Conservation (phyloP, 345 rosid species). For the Eucalyptus curtisii region DNA sequence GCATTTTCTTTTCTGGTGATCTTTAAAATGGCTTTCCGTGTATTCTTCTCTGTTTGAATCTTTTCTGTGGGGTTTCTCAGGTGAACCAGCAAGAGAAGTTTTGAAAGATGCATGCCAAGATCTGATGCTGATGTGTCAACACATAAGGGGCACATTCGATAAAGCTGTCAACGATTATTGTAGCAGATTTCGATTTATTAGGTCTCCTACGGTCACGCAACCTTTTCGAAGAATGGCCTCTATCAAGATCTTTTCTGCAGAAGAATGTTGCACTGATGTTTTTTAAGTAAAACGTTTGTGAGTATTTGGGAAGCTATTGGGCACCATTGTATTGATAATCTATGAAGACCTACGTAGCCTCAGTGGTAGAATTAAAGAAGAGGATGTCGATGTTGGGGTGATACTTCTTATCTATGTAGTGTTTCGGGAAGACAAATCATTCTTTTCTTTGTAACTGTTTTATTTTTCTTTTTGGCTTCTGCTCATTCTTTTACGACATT, state of each 20-base stretch:
- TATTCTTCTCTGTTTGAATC: neutral
- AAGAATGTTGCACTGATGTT: neutral
- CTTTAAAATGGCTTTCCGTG: neutral
- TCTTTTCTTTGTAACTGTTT: neutral
- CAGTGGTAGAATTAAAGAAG: neutral
- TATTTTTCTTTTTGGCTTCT: neutral
- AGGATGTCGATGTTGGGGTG: neutral
- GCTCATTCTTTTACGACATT: neutral
- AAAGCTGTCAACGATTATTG: conserved; percentile 28
- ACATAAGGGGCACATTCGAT: conserved; percentile 54
- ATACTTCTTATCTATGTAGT: neutral
- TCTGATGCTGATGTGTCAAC: conserved; percentile 66
- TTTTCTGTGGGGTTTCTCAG: conserved; percentile 14
- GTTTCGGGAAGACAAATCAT: neutral
- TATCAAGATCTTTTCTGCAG: neutral
- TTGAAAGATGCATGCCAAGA: conserved; percentile 75
- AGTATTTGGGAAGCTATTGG: neutral
- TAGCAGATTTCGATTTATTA: neutral
- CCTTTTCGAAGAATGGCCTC: neutral
- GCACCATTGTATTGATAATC: neutral
- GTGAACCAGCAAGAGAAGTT: conserved; percentile 74
- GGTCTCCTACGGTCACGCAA: neutral
- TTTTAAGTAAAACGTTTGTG: neutral
- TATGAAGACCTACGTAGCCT: neutral
- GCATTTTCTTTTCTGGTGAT: neutral